Evolutionary conservation across 2,329 filamentous ascomycete species (phyloP).

Genomic region (Calonectria ilicicola): DNA sequence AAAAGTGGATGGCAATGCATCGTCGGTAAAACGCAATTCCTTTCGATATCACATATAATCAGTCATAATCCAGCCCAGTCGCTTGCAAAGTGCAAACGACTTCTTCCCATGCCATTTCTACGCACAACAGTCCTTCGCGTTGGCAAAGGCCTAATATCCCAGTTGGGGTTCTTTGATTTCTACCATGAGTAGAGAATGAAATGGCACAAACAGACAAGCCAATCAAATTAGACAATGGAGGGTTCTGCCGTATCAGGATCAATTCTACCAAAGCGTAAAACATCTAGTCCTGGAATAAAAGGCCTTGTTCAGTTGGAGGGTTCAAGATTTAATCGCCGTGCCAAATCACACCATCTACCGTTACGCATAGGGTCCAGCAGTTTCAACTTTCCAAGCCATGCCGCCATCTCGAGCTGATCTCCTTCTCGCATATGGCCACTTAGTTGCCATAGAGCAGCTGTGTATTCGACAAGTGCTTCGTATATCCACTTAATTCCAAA

Average conservation of each 20-base stretch:
- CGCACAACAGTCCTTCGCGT: background rate
- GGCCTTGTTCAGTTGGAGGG: background rate
- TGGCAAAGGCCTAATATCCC: background rate
- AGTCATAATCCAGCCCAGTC: no score
- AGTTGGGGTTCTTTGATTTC: background rate
- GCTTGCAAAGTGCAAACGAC: no score
- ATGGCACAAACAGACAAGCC: no score
- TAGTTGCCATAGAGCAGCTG: conserved; percentile 67
- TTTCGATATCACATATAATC: background rate
- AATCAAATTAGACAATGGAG: background rate
- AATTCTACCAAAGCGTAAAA: background rate
- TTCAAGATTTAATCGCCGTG: conserved; percentile 52
- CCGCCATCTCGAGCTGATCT: conserved; percentile 59
- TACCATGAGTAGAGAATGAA: background rate
- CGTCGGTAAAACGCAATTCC: background rate
- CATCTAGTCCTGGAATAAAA: background rate
- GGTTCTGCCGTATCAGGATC: background rate
- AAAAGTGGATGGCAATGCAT: background rate
- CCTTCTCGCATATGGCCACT: conserved; percentile 56
- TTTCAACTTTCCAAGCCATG: conserved; percentile 75
- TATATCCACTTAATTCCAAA: conserved; percentile 83
- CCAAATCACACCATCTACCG: conserved; percentile 81
- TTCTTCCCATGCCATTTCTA: background rate
- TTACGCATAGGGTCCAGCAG: conserved; percentile 79
- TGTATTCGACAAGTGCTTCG: conserved; percentile 84